phyloP scores from a whole-genome alignment of 2,329 filamentous ascomycete genomes.

The Paracorniculantispora psalliotae region DNA sequence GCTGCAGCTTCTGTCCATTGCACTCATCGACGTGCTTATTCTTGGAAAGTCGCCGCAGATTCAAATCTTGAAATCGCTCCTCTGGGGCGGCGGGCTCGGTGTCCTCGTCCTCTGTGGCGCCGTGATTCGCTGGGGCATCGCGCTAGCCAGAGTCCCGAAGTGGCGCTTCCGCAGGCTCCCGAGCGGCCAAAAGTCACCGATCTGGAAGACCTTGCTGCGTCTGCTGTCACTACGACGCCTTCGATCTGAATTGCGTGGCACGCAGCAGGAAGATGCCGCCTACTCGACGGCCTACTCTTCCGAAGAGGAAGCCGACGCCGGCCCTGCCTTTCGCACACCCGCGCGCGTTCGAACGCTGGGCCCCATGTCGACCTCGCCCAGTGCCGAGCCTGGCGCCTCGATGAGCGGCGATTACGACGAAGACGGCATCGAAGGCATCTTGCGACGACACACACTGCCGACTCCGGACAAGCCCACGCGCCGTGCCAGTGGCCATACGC shows the following conservation, averaged over 20 bases:
- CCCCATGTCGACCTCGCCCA: neutral
- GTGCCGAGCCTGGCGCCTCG: conserved; percentile 13
- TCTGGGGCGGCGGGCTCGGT: conserved; percentile 78
- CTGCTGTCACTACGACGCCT: conserved; percentile 44
- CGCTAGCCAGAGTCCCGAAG: conserved; percentile 79
- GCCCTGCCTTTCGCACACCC: conserved; percentile 17
- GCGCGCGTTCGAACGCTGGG: conserved; percentile 27
- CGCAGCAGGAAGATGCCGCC: conserved; percentile 26
- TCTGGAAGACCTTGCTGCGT: conserved; percentile 36
- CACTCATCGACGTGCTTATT: conserved; percentile 74
- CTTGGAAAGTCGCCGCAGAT: conserved; percentile 77
- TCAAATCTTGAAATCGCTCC: conserved; percentile 75
- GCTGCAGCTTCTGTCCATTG: conserved; percentile 77
- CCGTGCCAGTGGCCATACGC: conserved; percentile 47
- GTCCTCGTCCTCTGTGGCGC: conserved; percentile 68
- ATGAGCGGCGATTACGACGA: conserved; percentile 17
- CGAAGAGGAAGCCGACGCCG: conserved; percentile 26
- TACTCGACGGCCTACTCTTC: conserved; percentile 29
- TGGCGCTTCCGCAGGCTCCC: conserved; percentile 73
- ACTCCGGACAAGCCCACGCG: conserved; percentile 29
- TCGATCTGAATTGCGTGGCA: conserved; percentile 33
- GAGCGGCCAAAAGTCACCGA: conserved; percentile 29
- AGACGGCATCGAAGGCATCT: conserved; percentile 18
- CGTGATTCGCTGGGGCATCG: conserved; percentile 77
- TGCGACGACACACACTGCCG: conserved; percentile 50